These are phyloP conservation scores for Capsicum chinense DNA, from an alignment of 257 asterid genomes.

Conservation along the genomic window DNA sequence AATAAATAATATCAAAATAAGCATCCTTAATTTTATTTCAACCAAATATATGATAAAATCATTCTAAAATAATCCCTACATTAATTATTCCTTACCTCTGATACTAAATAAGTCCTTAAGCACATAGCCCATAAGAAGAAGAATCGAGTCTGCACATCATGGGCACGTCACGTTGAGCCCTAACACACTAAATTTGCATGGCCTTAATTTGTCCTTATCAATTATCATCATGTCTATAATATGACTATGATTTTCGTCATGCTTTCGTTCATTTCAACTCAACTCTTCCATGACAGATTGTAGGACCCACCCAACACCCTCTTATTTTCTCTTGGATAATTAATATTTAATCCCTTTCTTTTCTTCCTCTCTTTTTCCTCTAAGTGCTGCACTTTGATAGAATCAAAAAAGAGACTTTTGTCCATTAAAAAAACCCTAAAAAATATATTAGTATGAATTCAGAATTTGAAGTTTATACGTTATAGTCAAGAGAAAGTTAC, in stretches of 20 bases:
- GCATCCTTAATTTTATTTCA: too few species aligned
- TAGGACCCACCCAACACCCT: conserved; percentile 26
- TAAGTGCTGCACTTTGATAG: conserved; percentile 63
- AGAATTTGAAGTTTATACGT: not conserved
- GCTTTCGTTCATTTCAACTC: conserved; percentile 67
- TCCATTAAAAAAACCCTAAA: conserved; percentile 29
- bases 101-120: too few species aligned
- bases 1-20: too few species aligned
- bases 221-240: not conserved
- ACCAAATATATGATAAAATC: too few species aligned
- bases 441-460: not conserved
- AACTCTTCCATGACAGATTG: not conserved
- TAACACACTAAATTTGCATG: conserved; percentile 24
- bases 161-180: not conserved
- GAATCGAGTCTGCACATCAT: not conserved
- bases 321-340: conserved; percentile 32
- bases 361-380: conserved; percentile 20
- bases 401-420: conserved; percentile 26
- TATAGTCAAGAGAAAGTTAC: not conserved
- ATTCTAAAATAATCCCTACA: too few species aligned
- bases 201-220: not conserved
- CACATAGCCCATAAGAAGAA: too few species aligned
- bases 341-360: conserved; percentile 24
- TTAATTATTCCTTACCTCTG: too few species aligned
- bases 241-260: conserved; percentile 55